Base-by-base conservation (phyloP, 768 basidiomycete species). In the Lentinula raphanica region DNA sequence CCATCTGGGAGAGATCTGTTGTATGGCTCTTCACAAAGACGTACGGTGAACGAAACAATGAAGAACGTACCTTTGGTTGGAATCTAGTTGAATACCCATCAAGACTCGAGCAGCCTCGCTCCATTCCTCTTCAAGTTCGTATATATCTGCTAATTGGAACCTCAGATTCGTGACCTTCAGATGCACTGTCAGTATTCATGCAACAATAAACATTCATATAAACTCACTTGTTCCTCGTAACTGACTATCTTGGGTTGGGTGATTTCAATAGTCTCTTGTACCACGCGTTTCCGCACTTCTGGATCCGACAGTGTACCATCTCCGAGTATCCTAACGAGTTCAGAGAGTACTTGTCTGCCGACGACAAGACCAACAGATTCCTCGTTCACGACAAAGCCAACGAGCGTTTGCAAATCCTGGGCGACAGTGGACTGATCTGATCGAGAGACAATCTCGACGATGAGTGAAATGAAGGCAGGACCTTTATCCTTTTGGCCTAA, bases 111-210 rank as follows among this genome's bases (percentile, higher is more conserved):
- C 97, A 13, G 97, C 94, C 50, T 87, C 90, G 60, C 87, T 88
- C 90, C 94, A 98, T 68, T 94, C 92, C 69, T 99, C 95, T 54
- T 95, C 92, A 3, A 77, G 68, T 67, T 97, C 94, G 12, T 95
- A 77, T 7, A 97, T 76, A 71, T 96, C 88, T 2, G 96, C 93
- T n/a, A 97, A 84, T 67, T 95, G 86, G 65, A 92, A 92, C 58
- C 93, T 77, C 62, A 98, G 71, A 13, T 82, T 78, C 63, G 92
- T 92, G 19, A 89, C 87, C 96, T 98, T 66, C 4, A 32, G 4
- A 46, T 35, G 38, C 59, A 36, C 32, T 57, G 58, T 55, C 51
- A 35, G 48, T 49, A 15, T 17, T 40, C 23, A 40, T 50, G 15
- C 8, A 13, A n/a, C 27, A 11, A 8, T 28, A 8, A n/a, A 57